These are phyloP conservation scores for Pichia occidentalis DNA, from an alignment of 805 yeast genomes.

Conservation along the genomic window DNA sequence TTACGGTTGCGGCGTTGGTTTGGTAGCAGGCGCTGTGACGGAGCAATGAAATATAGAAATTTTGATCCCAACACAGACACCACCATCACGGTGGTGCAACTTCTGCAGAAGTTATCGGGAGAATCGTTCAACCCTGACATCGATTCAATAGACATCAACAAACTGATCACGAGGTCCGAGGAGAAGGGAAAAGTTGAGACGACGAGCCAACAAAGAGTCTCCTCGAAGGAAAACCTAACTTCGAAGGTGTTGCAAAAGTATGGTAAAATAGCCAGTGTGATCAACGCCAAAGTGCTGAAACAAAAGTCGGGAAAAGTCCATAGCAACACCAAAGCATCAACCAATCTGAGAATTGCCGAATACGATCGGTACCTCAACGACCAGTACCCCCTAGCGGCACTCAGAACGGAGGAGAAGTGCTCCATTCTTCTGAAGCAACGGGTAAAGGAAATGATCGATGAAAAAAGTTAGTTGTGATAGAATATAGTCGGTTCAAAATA, in stretches of 20 bases:
- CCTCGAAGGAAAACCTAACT: constrained; percentile 6
- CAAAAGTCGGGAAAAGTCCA: neutral
- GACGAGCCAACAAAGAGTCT: constrained; percentile 4
- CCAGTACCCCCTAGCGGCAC: constrained; percentile 4
- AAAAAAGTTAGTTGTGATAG: neutral
- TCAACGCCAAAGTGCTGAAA: constrained; percentile 6
- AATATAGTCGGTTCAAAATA: neutral
- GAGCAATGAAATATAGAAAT: constrained; percentile 13
- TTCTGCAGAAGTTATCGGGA: neutral
- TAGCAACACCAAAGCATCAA: no score
- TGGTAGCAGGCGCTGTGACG: neutral
- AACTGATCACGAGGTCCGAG: no score
- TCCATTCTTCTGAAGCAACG: neutral
- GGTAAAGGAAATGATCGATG: constrained; percentile 1
- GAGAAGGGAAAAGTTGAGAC: no score
- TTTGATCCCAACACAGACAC: constrained; percentile 13
- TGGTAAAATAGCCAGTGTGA: neutral
- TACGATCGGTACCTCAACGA: constrained; percentile 32
- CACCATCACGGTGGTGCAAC: constrained; percentile 15
- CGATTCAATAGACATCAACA: neutral
- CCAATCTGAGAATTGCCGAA: no score
- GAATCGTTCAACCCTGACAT: neutral
- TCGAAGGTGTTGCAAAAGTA: constrained; percentile 1
- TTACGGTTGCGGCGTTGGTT: no score
- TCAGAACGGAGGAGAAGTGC: neutral